A percentile compares a stretch with the other conserved stretches of the same genome.
These are phyloP conservation scores for Macroventuria anomochaeta DNA, from an alignment of 2,329 filamentous ascomycete species.

Conservation along the genomic window DNA sequence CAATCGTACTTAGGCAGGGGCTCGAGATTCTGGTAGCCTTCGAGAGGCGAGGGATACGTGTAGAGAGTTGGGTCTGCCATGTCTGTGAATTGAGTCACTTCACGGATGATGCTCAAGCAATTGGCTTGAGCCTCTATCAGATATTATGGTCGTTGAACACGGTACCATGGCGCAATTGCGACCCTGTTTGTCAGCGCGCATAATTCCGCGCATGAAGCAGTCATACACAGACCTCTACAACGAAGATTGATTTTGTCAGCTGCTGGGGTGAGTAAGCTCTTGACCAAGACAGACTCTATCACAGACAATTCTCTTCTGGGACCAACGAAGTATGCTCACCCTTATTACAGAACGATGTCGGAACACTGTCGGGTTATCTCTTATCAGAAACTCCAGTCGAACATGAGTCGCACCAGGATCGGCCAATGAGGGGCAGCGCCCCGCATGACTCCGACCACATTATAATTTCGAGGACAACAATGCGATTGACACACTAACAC, in stretches of 20 bases:
- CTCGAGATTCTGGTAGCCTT: constrained; percentile 63
- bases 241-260: not conserved
- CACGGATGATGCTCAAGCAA: constrained; percentile 1
- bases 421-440: constrained; percentile 23
- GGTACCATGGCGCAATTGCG: constrained; percentile 6
- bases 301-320: not conserved
- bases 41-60: constrained; percentile 63
- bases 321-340: not conserved
- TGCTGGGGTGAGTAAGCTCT: not conserved
- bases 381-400: constrained; percentile 26
- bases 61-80: constrained; percentile 55
- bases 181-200: constrained; percentile 14
- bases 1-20: constrained; percentile 57
- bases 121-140: not conserved
- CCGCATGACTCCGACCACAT: constrained; percentile 31
- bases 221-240: constrained; percentile 13
- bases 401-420: constrained; percentile 33
- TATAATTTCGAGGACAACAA: constrained; percentile 37
- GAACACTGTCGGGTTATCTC: constrained; percentile 9
- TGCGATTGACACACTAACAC: constrained; percentile 24
- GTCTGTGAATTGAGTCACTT: constrained; percentile 2
- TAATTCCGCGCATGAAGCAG: constrained; percentile 8
- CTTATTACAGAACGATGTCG: not conserved
- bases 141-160: not conserved
- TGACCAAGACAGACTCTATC: not conserved